Conservation (phyloP, 345 rosid species). For the Schrenkiella parvula region DNA sequence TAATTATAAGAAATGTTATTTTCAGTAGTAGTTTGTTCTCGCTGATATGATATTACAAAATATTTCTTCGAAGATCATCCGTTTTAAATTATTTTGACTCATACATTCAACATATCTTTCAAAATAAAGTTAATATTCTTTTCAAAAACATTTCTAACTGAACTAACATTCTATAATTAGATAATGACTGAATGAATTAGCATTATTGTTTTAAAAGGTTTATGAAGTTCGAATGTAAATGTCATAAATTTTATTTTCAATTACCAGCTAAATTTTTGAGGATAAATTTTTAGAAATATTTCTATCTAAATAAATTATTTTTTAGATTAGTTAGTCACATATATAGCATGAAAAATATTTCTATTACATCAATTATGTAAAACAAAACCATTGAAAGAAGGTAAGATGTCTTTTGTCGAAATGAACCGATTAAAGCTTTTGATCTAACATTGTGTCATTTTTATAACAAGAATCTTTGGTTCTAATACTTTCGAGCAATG, state of each 20-base stretch:
- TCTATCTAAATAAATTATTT: not conserved
- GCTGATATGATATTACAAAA: too few relatives aligned
- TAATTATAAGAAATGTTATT: too few relatives aligned
- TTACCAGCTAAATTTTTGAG: not conserved
- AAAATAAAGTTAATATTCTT: too few relatives aligned
- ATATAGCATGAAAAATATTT: not conserved
- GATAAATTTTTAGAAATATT: not conserved
- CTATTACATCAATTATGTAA: not conserved
- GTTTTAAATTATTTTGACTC: too few relatives aligned
- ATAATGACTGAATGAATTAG: not conserved
- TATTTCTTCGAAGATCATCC: too few relatives aligned
- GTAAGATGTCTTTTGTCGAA: not conserved
- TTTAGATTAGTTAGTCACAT: not conserved
- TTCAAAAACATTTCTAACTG: too few relatives aligned
- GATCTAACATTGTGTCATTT: slow-evolving; percentile 6
- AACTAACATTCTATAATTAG: not conserved
- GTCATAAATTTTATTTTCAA: not conserved
- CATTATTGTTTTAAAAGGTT: not conserved
- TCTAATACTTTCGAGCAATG: not conserved
- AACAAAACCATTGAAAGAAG: not conserved
- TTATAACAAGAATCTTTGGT: not conserved
- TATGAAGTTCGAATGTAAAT: not conserved
- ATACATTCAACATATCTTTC: too few relatives aligned
- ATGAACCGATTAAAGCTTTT: slow-evolving; percentile 19
- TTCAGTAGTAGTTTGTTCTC: too few relatives aligned